Evolutionary conservation across 1,284 basidiomycete genomes (phyloP).

Genomic region (Cryptococcus neoformans): DNA sequence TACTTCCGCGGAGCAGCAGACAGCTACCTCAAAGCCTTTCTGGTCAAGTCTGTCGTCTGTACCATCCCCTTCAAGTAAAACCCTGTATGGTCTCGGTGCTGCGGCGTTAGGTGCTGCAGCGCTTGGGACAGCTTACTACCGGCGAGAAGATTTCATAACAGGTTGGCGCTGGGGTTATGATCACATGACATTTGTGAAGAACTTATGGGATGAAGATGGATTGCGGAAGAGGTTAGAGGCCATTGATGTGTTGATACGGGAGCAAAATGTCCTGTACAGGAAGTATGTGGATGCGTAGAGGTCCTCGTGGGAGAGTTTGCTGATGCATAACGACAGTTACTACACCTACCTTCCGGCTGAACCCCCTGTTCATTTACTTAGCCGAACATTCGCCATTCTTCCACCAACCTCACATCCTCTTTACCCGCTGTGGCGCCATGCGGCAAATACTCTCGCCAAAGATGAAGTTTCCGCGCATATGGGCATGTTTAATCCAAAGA

Average conservation of each 20-base stretch:
- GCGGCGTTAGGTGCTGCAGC: constrained; percentile 75
- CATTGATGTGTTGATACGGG: constrained; percentile 59
- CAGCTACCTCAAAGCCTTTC: constrained; percentile 9
- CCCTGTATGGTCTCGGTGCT: constrained; percentile 54
- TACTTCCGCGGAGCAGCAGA: neutral
- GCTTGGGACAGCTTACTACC: constrained; percentile 77
- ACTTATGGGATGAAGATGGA: constrained; percentile 74
- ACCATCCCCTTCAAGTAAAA: constrained; percentile 19
- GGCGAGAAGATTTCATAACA: constrained; percentile 62
- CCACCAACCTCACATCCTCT: constrained; percentile 59
- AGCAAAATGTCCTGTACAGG: constrained; percentile 59
- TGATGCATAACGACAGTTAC: constrained; percentile 55
- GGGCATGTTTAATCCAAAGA: constrained; percentile 76
- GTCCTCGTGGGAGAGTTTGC: neutral
- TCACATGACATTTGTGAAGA: constrained; percentile 86
- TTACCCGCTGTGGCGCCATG: constrained; percentile 59
- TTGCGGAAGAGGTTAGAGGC: constrained; percentile 63
- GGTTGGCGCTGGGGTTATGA: constrained; percentile 77
- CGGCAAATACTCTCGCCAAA: constrained; percentile 62
- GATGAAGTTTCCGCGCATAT: constrained; percentile 87
- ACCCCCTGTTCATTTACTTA: constrained; percentile 54
- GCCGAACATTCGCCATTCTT: constrained; percentile 72
- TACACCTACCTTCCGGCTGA: constrained; percentile 69
- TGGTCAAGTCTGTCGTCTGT: constrained; percentile 14
- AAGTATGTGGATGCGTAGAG: constrained; percentile 54